Evolutionary conservation across 371 early-diverging fungal species (phyloP), one percentile per base, ranked within the genome.

Genomic region (Mycotypha africana): DNA sequence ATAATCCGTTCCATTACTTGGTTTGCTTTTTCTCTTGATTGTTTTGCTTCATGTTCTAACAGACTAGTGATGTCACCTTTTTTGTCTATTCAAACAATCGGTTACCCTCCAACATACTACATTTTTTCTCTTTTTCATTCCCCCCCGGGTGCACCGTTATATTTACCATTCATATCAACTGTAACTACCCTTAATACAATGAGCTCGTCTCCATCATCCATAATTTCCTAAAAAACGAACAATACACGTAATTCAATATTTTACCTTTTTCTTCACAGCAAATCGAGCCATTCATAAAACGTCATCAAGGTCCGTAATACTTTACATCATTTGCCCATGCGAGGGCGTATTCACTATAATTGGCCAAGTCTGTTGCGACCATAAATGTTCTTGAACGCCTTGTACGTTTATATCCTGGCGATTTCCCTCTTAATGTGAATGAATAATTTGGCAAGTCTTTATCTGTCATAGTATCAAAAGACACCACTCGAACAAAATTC

Each of bases 131-230:
- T 28, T 11, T 28, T 8, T 28, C 28, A 33, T 33, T 11, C 30
- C 6, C 12, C 8, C 30, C 30, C 12, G 30, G 8, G 6, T 28
- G 6, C 12, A 28, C 30, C 30, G 30, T 28, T 33, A 33, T 22
- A 12, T 15, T 42, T 60, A 70, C 70, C 69, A 15, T 42, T 63
- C 54, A 68, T 58, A 34, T 74, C 75, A 1, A 64, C 62, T 3
- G 68, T 74, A 11, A 68, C 62, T 0, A 74, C 75, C 32, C 71
- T 57, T 22, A 74, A 39, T n/a, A 74, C 67, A 38, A 74, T 69
- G 41, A 81, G 52, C 53, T 81, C 81, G 53, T 81, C 81, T 23
- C 79, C 77, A 47, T 78, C 71, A 24, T 81, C 81, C 58, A 81
- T 68, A 45, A 78, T 65, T 52, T 74, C 71, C 69, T 68, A 47